A percentile compares a stretch with the other conserved stretches of the same genome.
Conservation (phyloP, 78 protist genomes). For the Carpediemonas membranifera region DNA sequence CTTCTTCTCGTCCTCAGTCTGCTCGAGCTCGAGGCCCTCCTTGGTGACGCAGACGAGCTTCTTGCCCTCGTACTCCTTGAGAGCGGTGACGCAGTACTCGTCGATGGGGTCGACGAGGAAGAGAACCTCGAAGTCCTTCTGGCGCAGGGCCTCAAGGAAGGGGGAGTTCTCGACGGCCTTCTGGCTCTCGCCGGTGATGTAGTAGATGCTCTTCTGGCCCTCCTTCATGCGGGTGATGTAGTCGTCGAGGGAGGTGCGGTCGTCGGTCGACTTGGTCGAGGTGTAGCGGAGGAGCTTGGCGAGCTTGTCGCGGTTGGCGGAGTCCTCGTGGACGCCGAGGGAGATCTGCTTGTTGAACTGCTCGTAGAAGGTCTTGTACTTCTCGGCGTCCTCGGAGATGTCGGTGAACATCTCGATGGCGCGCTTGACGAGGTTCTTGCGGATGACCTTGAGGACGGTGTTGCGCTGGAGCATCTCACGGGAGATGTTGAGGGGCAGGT, state of each 20-base stretch:
- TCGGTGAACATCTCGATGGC: constrained; percentile 88
- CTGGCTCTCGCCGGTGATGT: constrained; percentile 92
- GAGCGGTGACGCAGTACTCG: constrained; percentile 81
- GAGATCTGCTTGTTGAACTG: constrained; percentile 89
- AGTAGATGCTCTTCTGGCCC: constrained; percentile 94
- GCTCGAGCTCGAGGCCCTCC: constrained; percentile 88
- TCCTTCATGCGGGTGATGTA: constrained; percentile 94
- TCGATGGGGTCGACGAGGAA: constrained; percentile 98
- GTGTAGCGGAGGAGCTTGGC: constrained; percentile 89
- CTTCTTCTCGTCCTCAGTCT: constrained; percentile 88
- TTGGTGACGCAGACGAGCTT: constrained; percentile 81
- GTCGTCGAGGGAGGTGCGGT: constrained; percentile 85
- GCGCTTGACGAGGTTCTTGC: constrained; percentile 93
- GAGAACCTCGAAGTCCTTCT: constrained; percentile 80
- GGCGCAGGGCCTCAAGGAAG: constrained; percentile 73
- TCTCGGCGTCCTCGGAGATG: constrained; percentile 65
- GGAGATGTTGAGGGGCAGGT: constrained; percentile 97
- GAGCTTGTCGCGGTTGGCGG: constrained; percentile 80
- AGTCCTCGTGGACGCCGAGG: constrained; percentile 98
- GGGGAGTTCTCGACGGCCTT: constrained; percentile 63
- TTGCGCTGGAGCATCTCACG: constrained; percentile 98
- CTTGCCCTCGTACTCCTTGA: constrained; percentile 8
- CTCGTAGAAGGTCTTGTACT: constrained; percentile 79
- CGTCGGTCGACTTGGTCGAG: constrained; percentile 81
- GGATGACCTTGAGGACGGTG: constrained; percentile 93